Evolutionary conservation across 2,329 filamentous ascomycete species (phyloP).

Genomic region (Verticillium nubilum): DNA sequence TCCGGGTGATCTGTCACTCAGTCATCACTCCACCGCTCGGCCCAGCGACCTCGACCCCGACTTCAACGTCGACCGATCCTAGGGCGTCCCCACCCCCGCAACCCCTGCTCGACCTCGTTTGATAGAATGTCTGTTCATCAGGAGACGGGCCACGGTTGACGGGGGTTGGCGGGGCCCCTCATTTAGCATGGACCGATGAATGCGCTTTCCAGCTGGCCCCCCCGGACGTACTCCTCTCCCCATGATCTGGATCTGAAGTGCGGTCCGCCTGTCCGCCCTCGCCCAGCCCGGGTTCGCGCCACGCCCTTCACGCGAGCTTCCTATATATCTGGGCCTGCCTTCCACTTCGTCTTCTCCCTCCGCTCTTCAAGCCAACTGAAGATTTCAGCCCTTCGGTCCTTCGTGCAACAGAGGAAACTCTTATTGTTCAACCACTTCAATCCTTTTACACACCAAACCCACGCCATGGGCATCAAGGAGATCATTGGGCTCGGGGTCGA

Average conservation of each 20-base stretch:
- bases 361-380: background rate
- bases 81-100: background rate
- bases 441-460: background rate
- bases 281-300: background rate
- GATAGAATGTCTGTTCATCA: background rate
- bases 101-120: background rate
- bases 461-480: background rate
- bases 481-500: background rate
- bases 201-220: background rate
- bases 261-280: slow-evolving; percentile 2
- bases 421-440: background rate
- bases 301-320: background rate
- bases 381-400: background rate
- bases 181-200: background rate
- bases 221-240: background rate
- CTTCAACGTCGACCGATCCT: background rate
- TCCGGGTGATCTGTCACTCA: background rate
- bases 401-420: background rate
- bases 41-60: background rate
- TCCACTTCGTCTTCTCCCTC: background rate
- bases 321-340: slow-evolving; percentile 1
- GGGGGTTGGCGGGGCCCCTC: background rate
- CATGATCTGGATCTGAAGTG: background rate
- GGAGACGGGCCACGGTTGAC: background rate
- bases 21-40: background rate